Evolutionary conservation across 2,329 filamentous ascomycete genomes (phyloP).

Genomic region (Fusarium lateritium): DNA sequence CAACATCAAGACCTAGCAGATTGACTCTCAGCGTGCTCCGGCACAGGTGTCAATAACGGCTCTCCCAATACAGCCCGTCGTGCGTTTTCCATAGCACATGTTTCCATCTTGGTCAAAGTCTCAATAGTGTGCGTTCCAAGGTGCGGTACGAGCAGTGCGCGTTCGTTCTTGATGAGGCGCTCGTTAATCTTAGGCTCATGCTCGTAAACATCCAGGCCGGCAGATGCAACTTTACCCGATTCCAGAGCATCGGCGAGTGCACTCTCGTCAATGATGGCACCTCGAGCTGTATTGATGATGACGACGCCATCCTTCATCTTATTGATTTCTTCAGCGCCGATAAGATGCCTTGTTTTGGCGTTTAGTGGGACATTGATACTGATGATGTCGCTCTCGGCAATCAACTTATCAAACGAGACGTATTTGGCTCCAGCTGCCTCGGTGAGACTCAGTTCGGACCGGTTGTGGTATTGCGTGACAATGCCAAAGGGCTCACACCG

Average conservation of each 20-base stretch:
- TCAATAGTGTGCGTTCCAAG: conserved; percentile 77
- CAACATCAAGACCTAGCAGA: too few relatives aligned
- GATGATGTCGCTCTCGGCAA: conserved; percentile 68
- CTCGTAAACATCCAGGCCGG: conserved; percentile 71
- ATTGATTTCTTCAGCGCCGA: conserved; percentile 64
- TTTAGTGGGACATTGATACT: conserved; percentile 68
- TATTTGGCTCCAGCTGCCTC: conserved; percentile 63
- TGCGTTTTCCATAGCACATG: conserved; percentile 51
- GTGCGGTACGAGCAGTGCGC: conserved; percentile 75
- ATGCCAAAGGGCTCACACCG: conserved; percentile 69
- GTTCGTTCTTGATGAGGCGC: conserved; percentile 69
- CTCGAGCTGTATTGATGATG: conserved; percentile 71
- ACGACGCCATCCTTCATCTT: conserved; percentile 70
- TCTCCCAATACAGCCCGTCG: conserved; percentile 33
- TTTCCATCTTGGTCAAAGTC: conserved; percentile 50
- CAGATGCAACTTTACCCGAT: conserved; percentile 67
- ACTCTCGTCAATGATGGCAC: conserved; percentile 69
- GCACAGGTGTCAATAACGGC: conserved; percentile 24
- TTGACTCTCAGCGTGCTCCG: neutral
- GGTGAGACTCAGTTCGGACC: conserved; percentile 54
- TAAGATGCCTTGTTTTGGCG: conserved; percentile 66
- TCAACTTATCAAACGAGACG: conserved; percentile 69
- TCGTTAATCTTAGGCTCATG: conserved; percentile 73
- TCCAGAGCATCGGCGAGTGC: conserved; percentile 68
- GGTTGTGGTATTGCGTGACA: conserved; percentile 72